Evolutionary conservation across 78 protist genomes (phyloP), one percentile per base, ranked within the genome.

Genomic region (Salpingoeca rosetta): DNA sequence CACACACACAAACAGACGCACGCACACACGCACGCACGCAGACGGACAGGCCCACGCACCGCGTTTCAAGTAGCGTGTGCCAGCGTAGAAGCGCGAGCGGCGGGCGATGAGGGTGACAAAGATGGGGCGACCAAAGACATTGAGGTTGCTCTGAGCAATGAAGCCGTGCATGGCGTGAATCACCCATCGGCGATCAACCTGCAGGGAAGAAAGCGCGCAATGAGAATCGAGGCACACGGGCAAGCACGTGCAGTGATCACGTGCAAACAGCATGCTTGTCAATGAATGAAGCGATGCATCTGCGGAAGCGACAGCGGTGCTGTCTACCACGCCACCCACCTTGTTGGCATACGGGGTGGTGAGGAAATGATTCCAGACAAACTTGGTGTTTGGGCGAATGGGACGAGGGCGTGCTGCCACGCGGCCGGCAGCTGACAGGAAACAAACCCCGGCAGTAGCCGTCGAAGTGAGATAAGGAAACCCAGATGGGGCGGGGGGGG

Each of bases 51-150:
- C 24, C 17, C 65, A 51, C 44, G 92, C 84, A 1, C 99, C 99
- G 31, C 99, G 92, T 90, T 97, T 97, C 31, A 96, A 88, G 81
- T 91, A 96, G 39, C 99, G 92, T 36, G 98, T 93, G 41, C 99
- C 99, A 2, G 99, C 99, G 72, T 86, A 97, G 39, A 87, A 65
- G 31, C 98, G 85, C 26, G 96, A 90, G 2, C 99, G 78, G 36
- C 99, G 80, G 40, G 98, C 99, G 28, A 98, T 92, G 36, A 98
- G 87, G 27, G 93, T 90, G 43, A 98, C 28, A 44, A 24, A 81
- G 65, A 82, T 27, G 37, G 65, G 82, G 24, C 38, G 17, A 3
- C 86, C 86, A 7, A 35, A 74, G 35, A 87, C 81, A 11, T 10
- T 7, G 74, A 73, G 1, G 72, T 65, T 76, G 35, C 38, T 43